Base-by-base conservation (phyloP, 169 alveolate species). In the Eimeria maxima region DNA sequence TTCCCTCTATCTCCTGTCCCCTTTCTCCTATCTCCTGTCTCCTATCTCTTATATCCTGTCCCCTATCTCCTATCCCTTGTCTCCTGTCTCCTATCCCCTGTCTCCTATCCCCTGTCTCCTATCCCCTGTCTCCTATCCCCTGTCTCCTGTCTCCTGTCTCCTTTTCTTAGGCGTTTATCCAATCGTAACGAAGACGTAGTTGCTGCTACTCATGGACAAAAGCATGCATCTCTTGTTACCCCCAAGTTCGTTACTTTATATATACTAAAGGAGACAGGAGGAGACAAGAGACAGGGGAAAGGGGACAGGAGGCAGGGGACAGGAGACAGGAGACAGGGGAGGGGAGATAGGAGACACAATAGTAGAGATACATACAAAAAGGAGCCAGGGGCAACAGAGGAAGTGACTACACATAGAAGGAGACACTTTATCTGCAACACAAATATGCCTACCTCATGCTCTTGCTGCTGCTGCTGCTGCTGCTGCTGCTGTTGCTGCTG, bases 401-500 rank as follows among this genome's bases (percentile, higher is more conserved):
- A 50, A 73, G 53, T 7, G n/a, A 20, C 13, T 38, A 8, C 29
- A 76, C 29, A 44, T 29, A 6, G 16, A 27, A n/a, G 14, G 87
- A 44, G 47, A 4, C 57, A 45, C 87, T 33, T 76, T 29, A 20
- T 20, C 87, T 33, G 87, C 87, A 38, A 29, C 87, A n/a, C n/a
- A n/a, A n/a, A n/a, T n/a, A n/a, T n/a, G n/a, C n/a, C n/a, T n/a
- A 38, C 63, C 87, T 20, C 24, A 57, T 20, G 87, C 60, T 33
- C 63, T 60, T 33, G 69, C 45, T 33, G 65, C 90, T 44, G 24
- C 65, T 50, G 69, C 90, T 80, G 47, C 69, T 7, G 69, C 69
- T 45, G 90, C 90, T 80, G 90, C 71, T 50, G 45, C 69, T 80
- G 65, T 71, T 80, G 90, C 45, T 47, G 71, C 53, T 80, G 90